phyloP scores from a whole-genome alignment of 2,329 filamentous ascomycete species.

The Geosmithia putterillii region DNA sequence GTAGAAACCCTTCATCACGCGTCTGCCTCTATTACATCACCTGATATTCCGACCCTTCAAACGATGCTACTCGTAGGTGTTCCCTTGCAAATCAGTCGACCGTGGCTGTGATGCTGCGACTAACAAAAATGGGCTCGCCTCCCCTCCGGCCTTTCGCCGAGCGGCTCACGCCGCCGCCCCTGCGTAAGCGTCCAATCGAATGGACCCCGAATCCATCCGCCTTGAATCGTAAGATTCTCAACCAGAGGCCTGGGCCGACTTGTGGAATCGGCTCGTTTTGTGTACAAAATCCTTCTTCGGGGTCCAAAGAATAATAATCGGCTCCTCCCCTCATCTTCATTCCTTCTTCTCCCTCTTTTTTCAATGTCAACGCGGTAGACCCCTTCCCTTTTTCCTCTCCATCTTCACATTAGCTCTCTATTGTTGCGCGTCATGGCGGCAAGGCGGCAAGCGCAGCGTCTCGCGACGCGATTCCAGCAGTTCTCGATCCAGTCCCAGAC shows the following conservation, averaged over 20 bases:
- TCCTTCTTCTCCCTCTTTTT: neutral
- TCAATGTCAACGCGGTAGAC: neutral
- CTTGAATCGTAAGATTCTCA: neutral
- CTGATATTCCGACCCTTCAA: neutral
- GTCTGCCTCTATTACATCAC: neutral
- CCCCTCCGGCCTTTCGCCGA: neutral
- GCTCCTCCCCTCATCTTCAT: neutral
- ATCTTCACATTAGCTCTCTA: neutral
- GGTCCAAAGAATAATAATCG: no score
- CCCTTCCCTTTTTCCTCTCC: neutral
- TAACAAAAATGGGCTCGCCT: neutral
- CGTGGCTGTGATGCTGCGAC: no score
- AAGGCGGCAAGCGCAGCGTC: constrained; percentile 14
- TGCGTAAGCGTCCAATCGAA: neutral
- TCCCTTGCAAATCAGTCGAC: neutral
- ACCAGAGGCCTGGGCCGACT: neutral
- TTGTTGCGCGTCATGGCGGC: constrained; percentile 14
- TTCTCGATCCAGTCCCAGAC: constrained; percentile 9
- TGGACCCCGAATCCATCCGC: neutral
- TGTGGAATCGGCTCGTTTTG: neutral
- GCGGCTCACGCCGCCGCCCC: neutral
- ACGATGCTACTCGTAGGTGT: neutral
- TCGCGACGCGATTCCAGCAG: constrained; percentile 15
- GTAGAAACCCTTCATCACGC: neutral
- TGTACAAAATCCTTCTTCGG: neutral